Percentiles rank a stretch among this genome's conserved stretches.
Conservation (phyloP, 331 rosid genomes). For the Quercus phellos region DNA sequence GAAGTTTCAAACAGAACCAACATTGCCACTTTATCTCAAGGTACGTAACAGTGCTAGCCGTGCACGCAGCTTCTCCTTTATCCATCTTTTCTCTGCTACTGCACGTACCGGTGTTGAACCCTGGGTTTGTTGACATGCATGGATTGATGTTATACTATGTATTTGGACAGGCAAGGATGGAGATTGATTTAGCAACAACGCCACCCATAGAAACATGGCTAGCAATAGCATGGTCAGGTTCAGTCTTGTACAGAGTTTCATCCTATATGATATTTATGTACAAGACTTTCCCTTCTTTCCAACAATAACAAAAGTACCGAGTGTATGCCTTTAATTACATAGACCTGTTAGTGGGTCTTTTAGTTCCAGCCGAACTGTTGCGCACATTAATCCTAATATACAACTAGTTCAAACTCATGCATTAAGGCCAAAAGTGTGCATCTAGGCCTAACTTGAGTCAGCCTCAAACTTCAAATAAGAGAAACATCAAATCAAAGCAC, state of each 20-base stretch:
- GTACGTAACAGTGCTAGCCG: conserved; percentile 57
- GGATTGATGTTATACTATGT: conserved; percentile 57
- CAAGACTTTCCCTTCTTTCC: conserved; percentile 73
- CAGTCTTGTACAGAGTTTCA: conserved; percentile 83
- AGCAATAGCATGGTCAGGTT: conserved; percentile 79
- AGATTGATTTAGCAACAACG: conserved; percentile 56
- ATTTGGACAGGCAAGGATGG: conserved; percentile 76
- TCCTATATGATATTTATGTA: conserved; percentile 53
- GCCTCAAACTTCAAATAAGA: not conserved
- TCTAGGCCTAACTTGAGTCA: not conserved
- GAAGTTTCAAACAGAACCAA: conserved; percentile 81
- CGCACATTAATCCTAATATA: not conserved
- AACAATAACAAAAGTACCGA: not conserved
- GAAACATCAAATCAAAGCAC: not conserved
- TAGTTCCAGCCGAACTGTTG: conserved; percentile 17
- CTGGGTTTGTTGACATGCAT: conserved; percentile 16
- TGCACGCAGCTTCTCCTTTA: conserved; percentile 8
- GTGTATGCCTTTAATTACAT: too few relatives aligned
- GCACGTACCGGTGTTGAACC: conserved; percentile 33
- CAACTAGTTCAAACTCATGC: conserved; percentile 9
- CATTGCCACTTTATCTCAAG: conserved; percentile 84
- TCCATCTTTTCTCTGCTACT: conserved; percentile 22
- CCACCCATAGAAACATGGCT: conserved; percentile 70
- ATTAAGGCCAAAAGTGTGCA: not conserved
- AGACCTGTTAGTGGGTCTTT: conserved; percentile 13